Conservation (phyloP, 768 basidiomycete species). For the Calocera cornea region DNA sequence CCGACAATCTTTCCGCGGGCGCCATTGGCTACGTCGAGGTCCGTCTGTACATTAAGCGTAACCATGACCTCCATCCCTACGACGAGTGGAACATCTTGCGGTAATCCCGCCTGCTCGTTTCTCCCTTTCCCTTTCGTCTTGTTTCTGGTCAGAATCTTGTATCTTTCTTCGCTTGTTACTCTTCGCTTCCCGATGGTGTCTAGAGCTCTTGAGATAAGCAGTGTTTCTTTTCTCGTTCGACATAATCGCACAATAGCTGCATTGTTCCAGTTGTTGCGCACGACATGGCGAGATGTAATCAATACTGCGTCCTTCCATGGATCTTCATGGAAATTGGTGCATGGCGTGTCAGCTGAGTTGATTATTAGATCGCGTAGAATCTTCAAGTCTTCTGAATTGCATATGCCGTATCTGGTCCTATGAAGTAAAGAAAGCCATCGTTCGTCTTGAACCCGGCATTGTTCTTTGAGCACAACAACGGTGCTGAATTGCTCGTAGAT, state of each 20-base stretch:
- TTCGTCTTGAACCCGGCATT: conserved; percentile 24
- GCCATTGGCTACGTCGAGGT: conserved; percentile 31
- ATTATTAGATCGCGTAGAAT: conserved; percentile 22
- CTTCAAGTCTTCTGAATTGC: conserved; percentile 19
- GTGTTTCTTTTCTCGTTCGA: conserved; percentile 16
- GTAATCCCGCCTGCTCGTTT: conserved; percentile 11
- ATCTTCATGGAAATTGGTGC: conserved; percentile 15
- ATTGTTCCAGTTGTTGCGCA: conserved; percentile 28
- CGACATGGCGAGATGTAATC: conserved; percentile 29
- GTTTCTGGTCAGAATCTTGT: background rate
- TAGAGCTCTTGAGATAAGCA: conserved; percentile 23
- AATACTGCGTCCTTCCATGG: conserved; percentile 28
- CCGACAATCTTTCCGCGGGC: conserved; percentile 25
- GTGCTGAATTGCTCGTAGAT: conserved; percentile 24
- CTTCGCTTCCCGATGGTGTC: conserved; percentile 18
- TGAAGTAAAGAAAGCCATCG: conserved; percentile 24
- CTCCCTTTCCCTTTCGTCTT: conserved; percentile 9
- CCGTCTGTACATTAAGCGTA: conserved; percentile 26
- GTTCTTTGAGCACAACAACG: conserved; percentile 29
- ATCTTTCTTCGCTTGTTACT: conserved; percentile 10
- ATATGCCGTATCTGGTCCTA: conserved; percentile 20
- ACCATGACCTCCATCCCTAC: conserved; percentile 32
- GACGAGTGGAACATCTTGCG: conserved; percentile 20
- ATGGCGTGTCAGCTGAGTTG: too few species aligned
- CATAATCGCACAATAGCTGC: conserved; percentile 16